Evolutionary conservation across 202 grass and related monocot genomes (phyloP).

Genomic region (Panicum virgatum): DNA sequence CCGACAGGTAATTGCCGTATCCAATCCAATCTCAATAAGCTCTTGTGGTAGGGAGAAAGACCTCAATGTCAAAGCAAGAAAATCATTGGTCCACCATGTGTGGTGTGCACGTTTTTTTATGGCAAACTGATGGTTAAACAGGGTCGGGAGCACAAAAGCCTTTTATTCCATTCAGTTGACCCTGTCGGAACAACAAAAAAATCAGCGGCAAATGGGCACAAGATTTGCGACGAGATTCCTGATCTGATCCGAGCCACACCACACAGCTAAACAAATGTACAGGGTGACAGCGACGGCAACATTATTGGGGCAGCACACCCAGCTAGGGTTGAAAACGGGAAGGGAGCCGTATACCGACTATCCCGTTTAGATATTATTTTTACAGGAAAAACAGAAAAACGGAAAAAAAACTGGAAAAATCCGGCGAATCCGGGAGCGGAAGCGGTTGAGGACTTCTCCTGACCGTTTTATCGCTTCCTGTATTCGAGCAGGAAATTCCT

Average conservation of each 20-base stretch:
- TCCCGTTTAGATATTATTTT: too few relatives aligned
- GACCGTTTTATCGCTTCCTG: too few relatives aligned
- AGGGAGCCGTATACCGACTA: too few relatives aligned
- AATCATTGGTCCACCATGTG: conserved; percentile 26
- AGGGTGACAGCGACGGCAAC: conserved; percentile 32
- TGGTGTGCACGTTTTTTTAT: conserved; percentile 34
- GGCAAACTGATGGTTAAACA: background rate
- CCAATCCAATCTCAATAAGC: conserved; percentile 5
- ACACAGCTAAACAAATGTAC: conserved; percentile 31
- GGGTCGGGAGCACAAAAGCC: background rate
- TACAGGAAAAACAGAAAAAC: too few relatives aligned
- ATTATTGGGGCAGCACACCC: conserved; percentile 37
- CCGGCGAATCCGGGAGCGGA: too few relatives aligned
- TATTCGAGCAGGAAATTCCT: too few relatives aligned
- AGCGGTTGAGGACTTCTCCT: too few relatives aligned
- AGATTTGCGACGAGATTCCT: conserved; percentile 44
- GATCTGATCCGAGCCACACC: conserved; percentile 38
- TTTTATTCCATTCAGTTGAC: conserved; percentile 29
- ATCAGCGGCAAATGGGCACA: conserved; percentile 6
- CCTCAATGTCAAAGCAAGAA: conserved; percentile 13
- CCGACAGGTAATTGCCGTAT: conserved; percentile 21
- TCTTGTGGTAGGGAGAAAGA: background rate
- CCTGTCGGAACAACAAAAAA: conserved; percentile 17
- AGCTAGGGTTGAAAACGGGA: too few relatives aligned
- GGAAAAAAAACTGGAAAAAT: too few relatives aligned